phyloP scores from a whole-genome alignment of 345 rosid species.

The Bruguiera parviflora region DNA sequence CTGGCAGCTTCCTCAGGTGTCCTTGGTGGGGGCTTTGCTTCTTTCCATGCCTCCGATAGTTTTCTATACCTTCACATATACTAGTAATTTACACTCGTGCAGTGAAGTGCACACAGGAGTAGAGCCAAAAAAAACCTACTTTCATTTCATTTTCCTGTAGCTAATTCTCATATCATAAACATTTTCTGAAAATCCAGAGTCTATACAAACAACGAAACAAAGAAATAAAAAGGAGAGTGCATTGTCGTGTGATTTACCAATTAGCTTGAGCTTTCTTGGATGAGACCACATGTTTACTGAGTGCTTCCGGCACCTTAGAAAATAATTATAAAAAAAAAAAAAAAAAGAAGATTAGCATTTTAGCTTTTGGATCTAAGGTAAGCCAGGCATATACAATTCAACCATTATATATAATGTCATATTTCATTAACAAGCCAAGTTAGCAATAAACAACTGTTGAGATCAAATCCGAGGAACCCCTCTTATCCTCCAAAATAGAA shows the following conservation, averaged over 20 bases:
- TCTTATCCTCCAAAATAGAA: too few species aligned
- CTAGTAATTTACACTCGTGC: too few species aligned
- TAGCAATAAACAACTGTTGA: too few species aligned
- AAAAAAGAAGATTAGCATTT: not conserved
- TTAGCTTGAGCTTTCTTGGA: conserved; percentile 86
- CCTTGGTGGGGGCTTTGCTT: conserved; percentile 63
- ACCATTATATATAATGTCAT: too few species aligned
- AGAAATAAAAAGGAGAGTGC: not conserved
- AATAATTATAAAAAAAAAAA: too few species aligned
- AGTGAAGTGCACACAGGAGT: too few species aligned
- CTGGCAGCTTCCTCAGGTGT: conserved; percentile 67
- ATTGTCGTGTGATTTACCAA: conserved; percentile 43
- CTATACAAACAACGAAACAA: not conserved
- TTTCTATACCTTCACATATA: conserved; percentile 64
- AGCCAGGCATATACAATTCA: not conserved
- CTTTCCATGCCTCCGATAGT: conserved; percentile 74
- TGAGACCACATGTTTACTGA: conserved; percentile 61
- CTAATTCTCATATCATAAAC: too few species aligned
- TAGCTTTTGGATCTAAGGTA: not conserved
- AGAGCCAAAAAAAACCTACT: too few species aligned
- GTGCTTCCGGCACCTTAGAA: conserved; percentile 69
- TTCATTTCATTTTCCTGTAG: too few species aligned
- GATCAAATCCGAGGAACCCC: too few species aligned
- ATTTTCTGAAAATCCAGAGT: too few species aligned
- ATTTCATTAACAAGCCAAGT: too few species aligned